Conservation (phyloP, 2,329 filamentous ascomycete genomes). For the Talaromyces sp. region DNA sequence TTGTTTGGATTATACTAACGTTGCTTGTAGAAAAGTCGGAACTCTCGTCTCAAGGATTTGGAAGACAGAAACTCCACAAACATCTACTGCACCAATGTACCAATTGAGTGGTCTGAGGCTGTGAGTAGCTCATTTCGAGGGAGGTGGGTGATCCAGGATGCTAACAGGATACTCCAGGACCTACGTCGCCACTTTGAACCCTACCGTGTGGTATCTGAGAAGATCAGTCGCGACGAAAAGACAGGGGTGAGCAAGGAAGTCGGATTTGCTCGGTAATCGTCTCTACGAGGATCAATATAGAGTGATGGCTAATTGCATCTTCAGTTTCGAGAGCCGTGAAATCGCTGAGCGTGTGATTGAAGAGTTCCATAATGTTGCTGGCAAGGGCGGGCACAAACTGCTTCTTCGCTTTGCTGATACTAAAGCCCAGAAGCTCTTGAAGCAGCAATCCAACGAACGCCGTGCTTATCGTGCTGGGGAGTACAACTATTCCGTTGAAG, state of each 20-base stretch:
- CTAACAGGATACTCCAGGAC: constrained; percentile 48
- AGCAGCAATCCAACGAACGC: constrained; percentile 90
- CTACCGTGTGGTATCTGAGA: constrained; percentile 75
- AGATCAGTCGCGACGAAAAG: constrained; percentile 85
- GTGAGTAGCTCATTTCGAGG: constrained; percentile 46
- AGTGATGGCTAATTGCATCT: constrained; percentile 13
- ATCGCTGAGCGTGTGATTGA: constrained; percentile 85
- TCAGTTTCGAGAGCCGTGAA: constrained; percentile 81
- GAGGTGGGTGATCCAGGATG: neutral
- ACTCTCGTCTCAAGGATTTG: constrained; percentile 94
- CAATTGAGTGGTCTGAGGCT: constrained; percentile 84
- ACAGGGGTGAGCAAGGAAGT: constrained; percentile 89
- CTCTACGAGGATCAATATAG: constrained; percentile 2
- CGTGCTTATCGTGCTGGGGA: constrained; percentile 95
- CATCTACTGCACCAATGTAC: constrained; percentile 95
- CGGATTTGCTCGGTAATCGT: constrained; percentile 79
- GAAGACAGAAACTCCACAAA: constrained; percentile 88
- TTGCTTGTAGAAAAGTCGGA: constrained; percentile 76
- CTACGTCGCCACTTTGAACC: constrained; percentile 59
- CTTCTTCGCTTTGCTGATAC: constrained; percentile 97
- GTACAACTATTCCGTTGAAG: constrained; percentile 62
- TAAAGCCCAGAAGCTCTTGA: constrained; percentile 91
- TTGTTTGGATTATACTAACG: neutral
- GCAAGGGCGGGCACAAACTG: constrained; percentile 73
- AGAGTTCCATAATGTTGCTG: constrained; percentile 76